Evolutionary conservation across 148 eudicot genomes (phyloP).

Genomic region (Spergularia bocconei): DNA sequence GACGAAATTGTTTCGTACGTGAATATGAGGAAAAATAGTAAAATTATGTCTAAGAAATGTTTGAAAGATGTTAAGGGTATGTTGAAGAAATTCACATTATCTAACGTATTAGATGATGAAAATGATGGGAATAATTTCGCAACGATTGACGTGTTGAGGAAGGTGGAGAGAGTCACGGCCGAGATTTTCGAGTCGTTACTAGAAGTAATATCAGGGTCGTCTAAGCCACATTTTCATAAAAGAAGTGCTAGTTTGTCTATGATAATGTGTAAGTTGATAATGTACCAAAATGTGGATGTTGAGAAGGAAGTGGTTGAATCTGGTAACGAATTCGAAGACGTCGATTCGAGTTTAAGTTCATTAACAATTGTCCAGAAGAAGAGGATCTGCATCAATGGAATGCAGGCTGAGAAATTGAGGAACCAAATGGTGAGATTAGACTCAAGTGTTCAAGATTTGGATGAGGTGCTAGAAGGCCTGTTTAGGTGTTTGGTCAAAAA

Average conservation of each 20-base stretch:
- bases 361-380: conserved; percentile 25
- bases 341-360: conserved; percentile 27
- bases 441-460: conserved; percentile 36
- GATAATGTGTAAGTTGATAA: conserved; percentile 22
- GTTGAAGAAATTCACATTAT: conserved; percentile 9
- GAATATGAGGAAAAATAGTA: conserved; percentile 33
- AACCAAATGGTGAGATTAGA: conserved; percentile 26
- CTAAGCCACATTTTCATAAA: conserved; percentile 22
- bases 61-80: conserved; percentile 27
- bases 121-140: conserved; percentile 14
- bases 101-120: background rate
- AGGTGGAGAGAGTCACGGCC: conserved; percentile 27
- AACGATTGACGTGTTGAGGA: conserved; percentile 19
- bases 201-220: conserved; percentile 22
- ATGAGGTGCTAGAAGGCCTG: conserved; percentile 33
- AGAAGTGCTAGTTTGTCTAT: conserved; percentile 23
- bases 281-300: conserved; percentile 18
- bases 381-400: conserved; percentile 13
- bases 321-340: conserved; percentile 30
- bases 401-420: conserved; percentile 33
- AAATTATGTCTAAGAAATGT: conserved; percentile 26
- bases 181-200: conserved; percentile 27
- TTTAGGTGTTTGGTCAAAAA: conserved; percentile 40
- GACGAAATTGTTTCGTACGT: conserved; percentile 30
- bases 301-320: conserved; percentile 8